These are phyloP conservation scores for Exophiala alcalophila DNA, from an alignment of 2,329 filamentous ascomycete species.

Conservation along the genomic window DNA sequence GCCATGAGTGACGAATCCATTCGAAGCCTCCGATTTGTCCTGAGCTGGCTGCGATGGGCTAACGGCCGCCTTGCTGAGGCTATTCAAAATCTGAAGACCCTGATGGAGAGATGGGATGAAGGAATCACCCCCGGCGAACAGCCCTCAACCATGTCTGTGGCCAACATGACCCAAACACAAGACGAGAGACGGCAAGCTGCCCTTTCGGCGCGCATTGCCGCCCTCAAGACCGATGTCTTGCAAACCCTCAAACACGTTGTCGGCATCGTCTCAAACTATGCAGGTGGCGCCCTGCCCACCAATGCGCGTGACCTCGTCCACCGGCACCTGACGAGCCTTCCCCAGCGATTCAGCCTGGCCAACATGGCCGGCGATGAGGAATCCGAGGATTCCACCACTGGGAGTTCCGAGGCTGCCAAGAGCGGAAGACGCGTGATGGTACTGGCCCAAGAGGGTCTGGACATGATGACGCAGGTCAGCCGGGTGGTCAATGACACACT, in stretches of 20 bases:
- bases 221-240: slow-evolving; percentile 67
- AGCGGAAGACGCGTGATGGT: slow-evolving; percentile 75
- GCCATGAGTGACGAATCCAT: slow-evolving; percentile 89
- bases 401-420: slow-evolving; percentile 48
- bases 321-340: slow-evolving; percentile 77
- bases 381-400: slow-evolving; percentile 45
- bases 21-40: slow-evolving; percentile 77
- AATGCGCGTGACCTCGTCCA: slow-evolving; percentile 82
- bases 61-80: slow-evolving; percentile 76
- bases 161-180: slow-evolving; percentile 28
- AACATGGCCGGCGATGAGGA: slow-evolving; percentile 49
- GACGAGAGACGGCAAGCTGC: slow-evolving; percentile 50
- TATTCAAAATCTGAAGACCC: slow-evolving; percentile 68
- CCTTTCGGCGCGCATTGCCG: slow-evolving; percentile 60
- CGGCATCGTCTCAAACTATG: slow-evolving; percentile 80
- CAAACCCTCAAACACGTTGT: slow-evolving; percentile 78
- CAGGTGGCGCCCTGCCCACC: slow-evolving; percentile 84
- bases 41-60: slow-evolving; percentile 75
- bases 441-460: slow-evolving; percentile 82
- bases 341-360: slow-evolving; percentile 75
- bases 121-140: slow-evolving; percentile 36
- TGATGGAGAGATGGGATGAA: slow-evolving; percentile 76
- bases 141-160: slow-evolving; percentile 30
- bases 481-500: slow-evolving; percentile 86
- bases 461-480: slow-evolving; percentile 91